Evolutionary conservation across 2,329 filamentous ascomycete species (phyloP), one percentile per base, ranked within the genome.

Genomic region (Zalaria sp.): DNA sequence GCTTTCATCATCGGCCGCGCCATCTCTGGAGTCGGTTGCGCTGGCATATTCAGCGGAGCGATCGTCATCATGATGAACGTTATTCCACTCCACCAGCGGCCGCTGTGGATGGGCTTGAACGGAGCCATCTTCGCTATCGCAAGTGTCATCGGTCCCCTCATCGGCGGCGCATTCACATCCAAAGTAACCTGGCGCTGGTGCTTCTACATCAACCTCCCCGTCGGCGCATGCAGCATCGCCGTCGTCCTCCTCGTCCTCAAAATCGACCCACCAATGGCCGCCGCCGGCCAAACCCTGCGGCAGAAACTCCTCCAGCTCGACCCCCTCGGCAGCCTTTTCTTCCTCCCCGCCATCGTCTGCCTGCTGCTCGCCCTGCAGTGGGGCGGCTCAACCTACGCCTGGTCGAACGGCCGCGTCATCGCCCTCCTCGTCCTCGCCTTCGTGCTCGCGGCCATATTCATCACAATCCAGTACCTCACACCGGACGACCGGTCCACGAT

Each of bases 151-250:
- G 68, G 68, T 8, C 69, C 69, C 4, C 56, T 73, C 34, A 47
- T 66, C 34, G 62, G 61, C 6, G 60, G 61, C 37, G 58, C 53
- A 5, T 58, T 58, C 35, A 58, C 62, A 46, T 56, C 63, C 46
- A 43, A 52, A 39, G 51, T 66, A 2, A 60, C 63, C 10, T 69
- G 67, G 66, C 52, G 67, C 7, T 69, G 66, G 65, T 71, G 63
- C 46, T 68, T 69, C 55, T 69, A 65, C 44, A 71, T 73, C 52
- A 73, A 75, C 47, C 55, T 75, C 1, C 71, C 71, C 0, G 62
- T 74, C 29, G 68, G 67, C 9, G 64, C 58, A 2, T 47, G 68
- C 10, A 67, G 66, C 0, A 29, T 56, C 39, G 28, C 29, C 18
- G 41, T 46, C 10, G 42, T 43, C 8, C 36, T 48, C 3, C 42